Percentiles rank a stretch among this genome's conserved stretches.
Conservation (phyloP, 1,139 yeast genomes). For the Trichomonascaceae sp. region DNA sequence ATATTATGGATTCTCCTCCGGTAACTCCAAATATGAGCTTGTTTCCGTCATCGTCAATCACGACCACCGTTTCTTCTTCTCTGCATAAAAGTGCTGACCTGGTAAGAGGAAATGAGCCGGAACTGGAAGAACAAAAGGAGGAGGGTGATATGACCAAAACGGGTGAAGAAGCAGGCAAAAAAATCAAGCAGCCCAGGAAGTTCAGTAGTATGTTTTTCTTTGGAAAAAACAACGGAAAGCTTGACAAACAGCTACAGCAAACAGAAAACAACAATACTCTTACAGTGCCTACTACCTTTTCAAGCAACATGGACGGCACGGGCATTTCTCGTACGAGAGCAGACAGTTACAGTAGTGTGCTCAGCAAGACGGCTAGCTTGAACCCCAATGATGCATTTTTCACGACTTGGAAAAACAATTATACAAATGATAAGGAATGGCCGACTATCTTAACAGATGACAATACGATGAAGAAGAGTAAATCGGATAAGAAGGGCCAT, state of each 20-base stretch:
- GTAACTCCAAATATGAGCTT: conserved; percentile 8
- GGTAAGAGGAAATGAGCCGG: not conserved
- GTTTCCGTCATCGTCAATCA: conserved; percentile 11
- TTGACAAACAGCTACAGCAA: not conserved
- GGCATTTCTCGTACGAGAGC: conserved; percentile 15
- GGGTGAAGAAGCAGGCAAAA: not conserved
- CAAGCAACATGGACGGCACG: not conserved
- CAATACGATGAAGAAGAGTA: conserved; percentile 1
- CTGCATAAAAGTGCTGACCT: not conserved
- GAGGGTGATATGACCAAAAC: not conserved
- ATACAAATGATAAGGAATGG: conserved; percentile 7
- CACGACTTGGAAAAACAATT: conserved; percentile 22
- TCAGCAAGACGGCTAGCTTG: conserved; percentile 12
- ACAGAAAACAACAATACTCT: not conserved
- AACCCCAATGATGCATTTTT: conserved; percentile 16
- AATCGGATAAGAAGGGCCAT: conserved; percentile 1
- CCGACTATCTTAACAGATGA: conserved; percentile 2
- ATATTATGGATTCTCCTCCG: conserved; percentile 13
- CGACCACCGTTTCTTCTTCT: conserved; percentile 1
- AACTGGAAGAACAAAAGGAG: not conserved
- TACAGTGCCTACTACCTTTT: conserved; percentile 1
- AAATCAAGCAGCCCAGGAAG: conserved; percentile 6
- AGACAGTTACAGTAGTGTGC: conserved; percentile 21
- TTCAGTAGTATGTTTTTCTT: conserved; percentile 21
- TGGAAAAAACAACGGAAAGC: conserved; percentile 13